Evolutionary conservation across 257 asterid genomes (phyloP).

Genomic region (Solanum microdontum): DNA sequence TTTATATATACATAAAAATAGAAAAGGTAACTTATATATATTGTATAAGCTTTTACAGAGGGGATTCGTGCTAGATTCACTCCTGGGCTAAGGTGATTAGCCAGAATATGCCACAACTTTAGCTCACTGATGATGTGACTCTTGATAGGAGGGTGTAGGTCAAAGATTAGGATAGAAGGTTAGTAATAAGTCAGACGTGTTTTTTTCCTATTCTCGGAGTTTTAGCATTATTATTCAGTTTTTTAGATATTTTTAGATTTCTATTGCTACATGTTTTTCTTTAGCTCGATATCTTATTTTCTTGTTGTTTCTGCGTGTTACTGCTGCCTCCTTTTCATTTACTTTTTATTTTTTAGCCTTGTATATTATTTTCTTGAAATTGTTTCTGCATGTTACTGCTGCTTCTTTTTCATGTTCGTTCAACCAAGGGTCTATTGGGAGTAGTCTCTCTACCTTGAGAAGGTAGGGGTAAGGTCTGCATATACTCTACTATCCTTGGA

Average conservation of each 20-base stretch:
- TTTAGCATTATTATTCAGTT: neutral
- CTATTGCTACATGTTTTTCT: neutral
- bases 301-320: neutral
- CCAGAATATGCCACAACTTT: neutral
- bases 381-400: neutral
- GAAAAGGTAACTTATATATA: neutral
- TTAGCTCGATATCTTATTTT: neutral
- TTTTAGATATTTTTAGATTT: no score
- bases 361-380: neutral
- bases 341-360: no score
- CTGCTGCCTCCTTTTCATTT: neutral
- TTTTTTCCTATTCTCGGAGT: neutral
- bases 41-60: neutral
- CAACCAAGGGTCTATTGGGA: neutral
- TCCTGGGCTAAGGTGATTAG: neutral
- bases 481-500: no score
- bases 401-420: neutral
- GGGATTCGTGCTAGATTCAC: neutral
- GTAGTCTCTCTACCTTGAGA: neutral
- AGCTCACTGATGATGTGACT: neutral
- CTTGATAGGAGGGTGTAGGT: no score
- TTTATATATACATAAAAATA: no score
- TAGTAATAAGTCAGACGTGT: neutral
- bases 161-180: neutral
- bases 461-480: neutral